Evolutionary conservation across 352 stramenopile species (phyloP).

Genomic region (Elongisporangium prolatum): DNA sequence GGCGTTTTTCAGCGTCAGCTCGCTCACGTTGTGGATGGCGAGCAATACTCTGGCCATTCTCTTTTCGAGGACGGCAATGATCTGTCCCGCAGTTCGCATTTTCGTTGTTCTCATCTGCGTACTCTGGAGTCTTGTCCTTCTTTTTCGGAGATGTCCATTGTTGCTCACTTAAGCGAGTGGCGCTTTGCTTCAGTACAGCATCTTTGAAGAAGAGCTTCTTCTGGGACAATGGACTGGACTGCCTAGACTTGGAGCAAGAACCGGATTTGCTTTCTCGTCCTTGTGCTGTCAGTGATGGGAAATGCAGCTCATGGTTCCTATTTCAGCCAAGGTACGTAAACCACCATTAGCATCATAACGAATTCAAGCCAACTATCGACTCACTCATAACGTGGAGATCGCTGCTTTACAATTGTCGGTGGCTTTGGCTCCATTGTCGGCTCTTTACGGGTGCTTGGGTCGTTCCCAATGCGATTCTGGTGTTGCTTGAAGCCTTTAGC

Average conservation of each 20-base stretch:
- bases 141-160: conserved; percentile 4
- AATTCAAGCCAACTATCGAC: neutral
- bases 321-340: neutral
- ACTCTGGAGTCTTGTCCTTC: neutral
- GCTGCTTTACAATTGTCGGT: neutral
- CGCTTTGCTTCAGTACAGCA: conserved; percentile 39
- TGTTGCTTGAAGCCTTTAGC: neutral
- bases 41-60: neutral
- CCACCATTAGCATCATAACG: neutral
- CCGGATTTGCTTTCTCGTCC: neutral
- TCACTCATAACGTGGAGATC: neutral
- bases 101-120: neutral
- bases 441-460: neutral
- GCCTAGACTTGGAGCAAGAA: conserved; percentile 1
- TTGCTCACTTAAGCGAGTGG: neutral
- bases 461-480: neutral
- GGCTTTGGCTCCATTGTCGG: neutral
- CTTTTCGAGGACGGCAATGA: neutral
- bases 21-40: neutral
- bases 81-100: neutral
- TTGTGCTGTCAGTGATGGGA: neutral
- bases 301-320: neutral
- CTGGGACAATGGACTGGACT: conserved; percentile 8
- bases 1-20: neutral
- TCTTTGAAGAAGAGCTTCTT: conserved; percentile 50